Conservation (phyloP, 176 grass and related monocot species). For the Stipa capillata region DNA sequence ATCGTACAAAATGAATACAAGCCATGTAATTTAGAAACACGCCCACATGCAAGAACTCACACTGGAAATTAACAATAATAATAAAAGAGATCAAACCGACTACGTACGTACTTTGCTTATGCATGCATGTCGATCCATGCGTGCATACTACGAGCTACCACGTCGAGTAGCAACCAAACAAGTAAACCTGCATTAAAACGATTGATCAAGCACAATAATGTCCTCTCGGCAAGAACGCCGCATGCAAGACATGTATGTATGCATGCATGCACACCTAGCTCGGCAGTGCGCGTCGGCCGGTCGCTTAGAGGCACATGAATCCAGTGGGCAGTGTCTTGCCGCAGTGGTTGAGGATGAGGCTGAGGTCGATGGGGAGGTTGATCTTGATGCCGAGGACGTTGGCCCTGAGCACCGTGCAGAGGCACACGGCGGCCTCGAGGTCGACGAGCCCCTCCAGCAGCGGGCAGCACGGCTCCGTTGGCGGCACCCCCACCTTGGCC, state of each 20-base stretch:
- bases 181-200: neutral
- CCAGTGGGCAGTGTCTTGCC: no score
- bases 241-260: neutral
- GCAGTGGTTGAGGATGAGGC: constrained; percentile 51
- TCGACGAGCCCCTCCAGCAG: constrained; percentile 65
- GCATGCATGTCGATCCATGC: neutral
- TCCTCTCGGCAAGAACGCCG: neutral
- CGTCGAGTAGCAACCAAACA: neutral
- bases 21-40: neutral
- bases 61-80: neutral
- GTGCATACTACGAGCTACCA: neutral
- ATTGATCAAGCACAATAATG: neutral
- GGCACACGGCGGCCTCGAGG: constrained; percentile 60
- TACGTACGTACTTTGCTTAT: neutral
- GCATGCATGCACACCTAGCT: no score
- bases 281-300: no score
- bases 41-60: no score
- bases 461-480: constrained; percentile 47
- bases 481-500: constrained; percentile 18
- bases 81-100: neutral
- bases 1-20: neutral
- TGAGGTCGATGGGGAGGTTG: constrained; percentile 46
- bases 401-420: constrained; percentile 67
- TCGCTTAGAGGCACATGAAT: no score
- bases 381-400: constrained; percentile 36